phyloP scores from a whole-genome alignment of 1,284 basidiomycete species.

The Heterobasidion annosum region DNA sequence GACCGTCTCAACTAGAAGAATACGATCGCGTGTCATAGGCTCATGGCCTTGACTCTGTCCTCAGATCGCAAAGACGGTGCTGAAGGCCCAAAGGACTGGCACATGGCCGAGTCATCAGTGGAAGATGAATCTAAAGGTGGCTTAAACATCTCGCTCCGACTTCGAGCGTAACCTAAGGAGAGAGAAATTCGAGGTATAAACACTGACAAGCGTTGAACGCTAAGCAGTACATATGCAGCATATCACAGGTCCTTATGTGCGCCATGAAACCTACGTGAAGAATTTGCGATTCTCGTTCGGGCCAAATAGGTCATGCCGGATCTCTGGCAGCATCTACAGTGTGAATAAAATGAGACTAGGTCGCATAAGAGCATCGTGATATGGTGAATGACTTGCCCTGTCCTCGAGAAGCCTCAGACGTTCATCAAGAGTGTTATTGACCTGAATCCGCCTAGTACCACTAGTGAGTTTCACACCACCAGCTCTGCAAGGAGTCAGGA shows the following conservation, averaged over 20 bases:
- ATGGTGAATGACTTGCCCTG: conserved; percentile 42
- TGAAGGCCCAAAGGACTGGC: too few species aligned
- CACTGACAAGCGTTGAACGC: not conserved
- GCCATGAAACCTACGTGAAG: conserved; percentile 38
- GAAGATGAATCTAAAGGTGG: too few species aligned
- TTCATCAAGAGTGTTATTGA: conserved; percentile 91
- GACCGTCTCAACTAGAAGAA: too few species aligned
- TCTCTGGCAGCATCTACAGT: conserved; percentile 88
- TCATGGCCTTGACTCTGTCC: too few species aligned
- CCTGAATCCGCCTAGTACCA: conserved; percentile 68
- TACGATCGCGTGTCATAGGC: too few species aligned
- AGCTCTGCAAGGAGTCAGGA: conserved; percentile 37
- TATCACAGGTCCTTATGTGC: not conserved
- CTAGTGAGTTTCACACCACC: conserved; percentile 78
- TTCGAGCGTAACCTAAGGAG: not conserved
- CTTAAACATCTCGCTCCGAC: too few species aligned
- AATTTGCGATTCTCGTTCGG: conserved; percentile 83
- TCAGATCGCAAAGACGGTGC: too few species aligned
- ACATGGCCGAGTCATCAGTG: too few species aligned
- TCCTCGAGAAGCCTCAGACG: conserved; percentile 82
- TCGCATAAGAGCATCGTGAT: not conserved
- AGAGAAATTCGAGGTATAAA: not conserved
- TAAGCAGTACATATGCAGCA: not conserved
- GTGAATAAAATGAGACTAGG: not conserved
- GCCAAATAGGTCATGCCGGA: conserved; percentile 80